These are phyloP conservation scores for Pulveroboletus frians DNA, from an alignment of 768 basidiomycete genomes.

Conservation along the genomic window DNA sequence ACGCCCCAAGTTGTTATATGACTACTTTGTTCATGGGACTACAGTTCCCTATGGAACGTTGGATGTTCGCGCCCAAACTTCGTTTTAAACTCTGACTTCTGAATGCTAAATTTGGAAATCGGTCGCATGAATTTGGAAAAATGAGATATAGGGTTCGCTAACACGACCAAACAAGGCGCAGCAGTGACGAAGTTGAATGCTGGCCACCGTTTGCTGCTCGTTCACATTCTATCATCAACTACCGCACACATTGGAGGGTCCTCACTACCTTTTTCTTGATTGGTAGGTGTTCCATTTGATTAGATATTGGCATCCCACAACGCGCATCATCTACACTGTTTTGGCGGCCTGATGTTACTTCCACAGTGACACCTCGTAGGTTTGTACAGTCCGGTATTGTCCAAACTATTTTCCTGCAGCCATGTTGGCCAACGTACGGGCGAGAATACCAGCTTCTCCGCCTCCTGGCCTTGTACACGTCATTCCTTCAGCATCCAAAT, in stretches of 20 bases:
- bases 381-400: slow-evolving; percentile 23
- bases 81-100: no score
- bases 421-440: slow-evolving; percentile 53
- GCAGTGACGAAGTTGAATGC: not conserved
- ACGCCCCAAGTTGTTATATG: no score
- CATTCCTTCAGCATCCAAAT: slow-evolving; percentile 41
- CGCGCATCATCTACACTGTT: not conserved
- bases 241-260: not conserved
- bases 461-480: slow-evolving; percentile 42
- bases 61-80: no score
- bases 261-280: not conserved
- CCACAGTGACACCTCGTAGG: not conserved
- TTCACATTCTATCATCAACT: slow-evolving; percentile 1
- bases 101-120: no score
- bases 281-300: not conserved
- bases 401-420: slow-evolving; percentile 4
- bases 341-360: not conserved
- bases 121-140: no score
- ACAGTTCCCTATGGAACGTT: no score
- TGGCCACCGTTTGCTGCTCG: not conserved
- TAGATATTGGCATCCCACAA: not conserved
- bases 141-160: not conserved
- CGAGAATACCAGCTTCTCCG: slow-evolving; percentile 65
- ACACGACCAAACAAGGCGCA: slow-evolving; percentile 19
- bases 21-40: no score